These are phyloP conservation scores for Penicillium alfredii DNA, from an alignment of 495 filamentous ascomycete species.

Conservation along the genomic window DNA sequence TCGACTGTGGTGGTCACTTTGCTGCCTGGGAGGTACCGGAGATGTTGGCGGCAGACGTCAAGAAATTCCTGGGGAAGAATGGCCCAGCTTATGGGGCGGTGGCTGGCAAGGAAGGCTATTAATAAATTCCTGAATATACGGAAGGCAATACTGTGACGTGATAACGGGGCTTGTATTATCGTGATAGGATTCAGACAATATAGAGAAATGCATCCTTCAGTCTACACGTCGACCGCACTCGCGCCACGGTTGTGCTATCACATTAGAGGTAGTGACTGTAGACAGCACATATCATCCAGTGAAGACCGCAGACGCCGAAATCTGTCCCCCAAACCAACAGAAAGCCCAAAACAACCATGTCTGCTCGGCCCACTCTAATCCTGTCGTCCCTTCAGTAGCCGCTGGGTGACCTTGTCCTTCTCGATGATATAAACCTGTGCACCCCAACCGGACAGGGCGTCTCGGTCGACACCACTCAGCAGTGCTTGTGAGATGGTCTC, in stretches of 20 bases:
- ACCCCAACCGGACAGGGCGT: slow-evolving; percentile 95
- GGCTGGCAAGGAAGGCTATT: slow-evolving; percentile 32
- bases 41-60: slow-evolving; percentile 34
- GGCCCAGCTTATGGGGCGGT: slow-evolving; percentile 37
- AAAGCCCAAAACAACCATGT: slow-evolving; percentile 25
- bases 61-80: slow-evolving; percentile 37
- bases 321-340: slow-evolving; percentile 23
- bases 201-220: slow-evolving; percentile 6
- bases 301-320: slow-evolving; percentile 28
- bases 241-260: slow-evolving; percentile 14
- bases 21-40: slow-evolving; percentile 47
- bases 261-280: slow-evolving; percentile 16
- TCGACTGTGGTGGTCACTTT: slow-evolving; percentile 47
- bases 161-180: slow-evolving; percentile 28
- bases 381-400: slow-evolving; percentile 87
- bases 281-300: slow-evolving; percentile 24
- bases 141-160: slow-evolving; percentile 50
- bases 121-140: slow-evolving; percentile 51
- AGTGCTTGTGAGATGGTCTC: slow-evolving; percentile 98
- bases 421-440: slow-evolving; percentile 98
- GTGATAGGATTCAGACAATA: slow-evolving; percentile 24
- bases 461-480: slow-evolving; percentile 90
- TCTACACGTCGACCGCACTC: slow-evolving; percentile 12
- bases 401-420: slow-evolving; percentile 99
- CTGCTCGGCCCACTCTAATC: slow-evolving; percentile 42